A percentile compares a stretch with the other conserved stretches of the same genome.
phyloP scores from a whole-genome alignment of 164 flowering plant genomes.

The Aristolochia contorta region DNA sequence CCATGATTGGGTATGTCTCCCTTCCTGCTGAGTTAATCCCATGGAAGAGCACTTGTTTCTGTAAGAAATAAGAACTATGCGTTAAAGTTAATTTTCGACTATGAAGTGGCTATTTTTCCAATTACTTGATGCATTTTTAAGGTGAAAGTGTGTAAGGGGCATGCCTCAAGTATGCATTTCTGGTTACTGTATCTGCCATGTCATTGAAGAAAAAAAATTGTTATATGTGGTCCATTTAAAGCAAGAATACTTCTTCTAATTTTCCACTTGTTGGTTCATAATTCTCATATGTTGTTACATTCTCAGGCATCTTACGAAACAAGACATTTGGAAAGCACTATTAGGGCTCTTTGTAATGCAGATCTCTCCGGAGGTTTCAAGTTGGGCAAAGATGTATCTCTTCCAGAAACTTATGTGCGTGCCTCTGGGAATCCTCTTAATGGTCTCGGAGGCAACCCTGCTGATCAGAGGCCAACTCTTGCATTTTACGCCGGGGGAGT shows the following conservation, averaged over 20 bases:
- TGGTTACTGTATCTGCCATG: too few relatives aligned
- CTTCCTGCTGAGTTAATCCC: background rate
- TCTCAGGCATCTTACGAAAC: conserved; percentile 10
- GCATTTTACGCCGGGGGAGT: conserved; percentile 9
- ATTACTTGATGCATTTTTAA: background rate
- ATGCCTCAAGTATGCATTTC: too few relatives aligned
- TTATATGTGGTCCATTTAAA: too few relatives aligned
- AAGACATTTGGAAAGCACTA: conserved; percentile 1
- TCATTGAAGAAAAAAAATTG: too few relatives aligned
- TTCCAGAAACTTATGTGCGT: conserved; percentile 7
- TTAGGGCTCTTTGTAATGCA: conserved; percentile 8
- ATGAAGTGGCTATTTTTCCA: background rate
- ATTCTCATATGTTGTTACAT: too few relatives aligned
- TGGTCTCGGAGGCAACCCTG: conserved; percentile 6
- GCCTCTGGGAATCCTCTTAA: conserved; percentile 1
- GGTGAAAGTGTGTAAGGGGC: too few relatives aligned
- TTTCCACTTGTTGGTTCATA: too few relatives aligned
- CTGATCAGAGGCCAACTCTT: conserved; percentile 6
- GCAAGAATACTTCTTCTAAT: too few relatives aligned
- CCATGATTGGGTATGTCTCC: conserved; percentile 10
- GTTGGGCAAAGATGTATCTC: conserved; percentile 10
- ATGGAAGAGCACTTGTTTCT: background rate
- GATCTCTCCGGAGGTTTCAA: conserved; percentile 8
- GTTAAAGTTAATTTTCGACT: background rate
- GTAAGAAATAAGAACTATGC: background rate